These are phyloP conservation scores for Pichia sp. DNA, from an alignment of 1,139 yeast species.

Conservation along the genomic window DNA sequence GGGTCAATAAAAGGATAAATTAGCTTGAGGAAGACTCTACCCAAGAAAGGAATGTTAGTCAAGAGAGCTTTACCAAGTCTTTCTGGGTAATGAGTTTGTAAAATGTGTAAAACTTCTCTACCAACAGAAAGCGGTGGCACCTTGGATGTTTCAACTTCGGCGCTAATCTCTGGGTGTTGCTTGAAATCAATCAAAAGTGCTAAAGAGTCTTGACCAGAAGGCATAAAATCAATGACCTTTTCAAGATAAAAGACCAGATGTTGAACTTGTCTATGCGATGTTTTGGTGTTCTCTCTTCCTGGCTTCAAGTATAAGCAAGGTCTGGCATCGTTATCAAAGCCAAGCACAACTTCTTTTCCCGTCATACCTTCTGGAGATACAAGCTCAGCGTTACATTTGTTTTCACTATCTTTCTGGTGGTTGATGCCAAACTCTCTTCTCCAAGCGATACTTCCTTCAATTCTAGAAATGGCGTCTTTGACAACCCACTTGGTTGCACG, in stretches of 20 bases:
- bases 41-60: slow-evolving; percentile 90
- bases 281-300: slow-evolving; percentile 88
- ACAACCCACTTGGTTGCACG: slow-evolving; percentile 89
- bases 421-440: slow-evolving; percentile 82
- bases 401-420: slow-evolving; percentile 26
- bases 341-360: slow-evolving; percentile 84
- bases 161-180: slow-evolving; percentile 44
- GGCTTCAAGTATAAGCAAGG: slow-evolving; percentile 88
- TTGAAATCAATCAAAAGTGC: slow-evolving; percentile 89
- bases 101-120: slow-evolving; percentile 74
- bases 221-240: slow-evolving; percentile 87
- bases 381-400: slow-evolving; percentile 44
- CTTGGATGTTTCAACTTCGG: slow-evolving; percentile 48
- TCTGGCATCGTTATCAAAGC: slow-evolving; percentile 81
- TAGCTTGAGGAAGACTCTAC: slow-evolving; percentile 80
- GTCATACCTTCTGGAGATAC: slow-evolving; percentile 70
- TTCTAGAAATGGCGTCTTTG: slow-evolving; percentile 62
- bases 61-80: slow-evolving; percentile 85
- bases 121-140: slow-evolving; percentile 80
- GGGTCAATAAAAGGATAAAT: slow-evolving; percentile 96
- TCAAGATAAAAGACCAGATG: slow-evolving; percentile 90
- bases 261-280: slow-evolving; percentile 83
- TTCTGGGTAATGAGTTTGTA: slow-evolving; percentile 96
- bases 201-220: slow-evolving; percentile 88
- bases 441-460: slow-evolving; percentile 78